Conservation (phyloP, 371 early-diverging fungal genomes). For the Mortierella sp. region DNA sequence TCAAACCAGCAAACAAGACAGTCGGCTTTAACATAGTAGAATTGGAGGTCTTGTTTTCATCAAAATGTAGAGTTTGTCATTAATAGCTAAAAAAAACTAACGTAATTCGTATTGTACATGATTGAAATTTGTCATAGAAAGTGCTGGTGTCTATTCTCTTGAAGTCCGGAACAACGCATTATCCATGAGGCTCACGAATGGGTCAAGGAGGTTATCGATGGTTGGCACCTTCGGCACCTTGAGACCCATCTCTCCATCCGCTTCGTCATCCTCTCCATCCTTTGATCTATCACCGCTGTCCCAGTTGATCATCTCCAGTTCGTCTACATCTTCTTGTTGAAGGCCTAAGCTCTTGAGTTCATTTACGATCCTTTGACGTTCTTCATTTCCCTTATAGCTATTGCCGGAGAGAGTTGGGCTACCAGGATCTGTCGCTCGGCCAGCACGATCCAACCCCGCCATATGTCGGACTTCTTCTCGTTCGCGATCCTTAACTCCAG, state of each 20-base stretch:
- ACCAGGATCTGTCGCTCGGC: not conserved
- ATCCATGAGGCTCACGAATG: conserved; percentile 50
- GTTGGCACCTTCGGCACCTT: conserved; percentile 39
- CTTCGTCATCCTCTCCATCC: conserved; percentile 4
- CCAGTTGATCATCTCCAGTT: conserved; percentile 44
- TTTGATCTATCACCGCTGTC: conserved; percentile 5
- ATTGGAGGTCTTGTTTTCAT: too few relatives aligned
- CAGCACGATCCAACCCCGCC: conserved; percentile 43
- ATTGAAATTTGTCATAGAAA: not conserved
- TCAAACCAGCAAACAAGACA: too few relatives aligned
- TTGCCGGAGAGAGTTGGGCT: not conserved
- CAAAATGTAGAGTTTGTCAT: not conserved
- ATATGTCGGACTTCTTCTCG: conserved; percentile 42
- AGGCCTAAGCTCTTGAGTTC: conserved; percentile 40
- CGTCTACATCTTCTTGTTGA: conserved; percentile 52
- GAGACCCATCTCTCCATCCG: conserved; percentile 11
- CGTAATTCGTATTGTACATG: not conserved
- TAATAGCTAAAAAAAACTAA: not conserved
- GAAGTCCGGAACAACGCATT: conserved; percentile 40
- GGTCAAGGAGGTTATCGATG: conserved; percentile 28
- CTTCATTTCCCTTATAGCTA: not conserved
- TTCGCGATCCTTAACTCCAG: conserved; percentile 39
- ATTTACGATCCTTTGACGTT: conserved; percentile 12
- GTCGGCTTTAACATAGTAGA: too few relatives aligned
- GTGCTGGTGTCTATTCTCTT: conserved; percentile 20